Percentiles rank a stretch among this genome's conserved stretches.
Evolutionary conservation across 352 stramenopile genomes (phyloP).

Genomic region (Pythium rishiriense): DNA sequence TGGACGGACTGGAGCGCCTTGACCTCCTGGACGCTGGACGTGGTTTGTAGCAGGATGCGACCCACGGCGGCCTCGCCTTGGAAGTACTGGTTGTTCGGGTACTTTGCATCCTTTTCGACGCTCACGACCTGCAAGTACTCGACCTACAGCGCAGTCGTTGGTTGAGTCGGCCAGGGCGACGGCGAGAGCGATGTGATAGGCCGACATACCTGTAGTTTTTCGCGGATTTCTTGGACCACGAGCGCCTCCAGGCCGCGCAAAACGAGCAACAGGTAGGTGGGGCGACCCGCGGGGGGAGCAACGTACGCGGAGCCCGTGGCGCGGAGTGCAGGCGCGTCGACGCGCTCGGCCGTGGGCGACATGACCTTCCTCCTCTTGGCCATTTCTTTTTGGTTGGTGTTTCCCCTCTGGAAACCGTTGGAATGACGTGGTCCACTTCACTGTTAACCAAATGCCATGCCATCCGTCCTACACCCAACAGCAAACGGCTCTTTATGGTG

Average conservation of each 20-base stretch:
- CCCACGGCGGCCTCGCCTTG: slow-evolving; percentile 74
- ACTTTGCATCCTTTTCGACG: slow-evolving; percentile 51
- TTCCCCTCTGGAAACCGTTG: slow-evolving; percentile 20
- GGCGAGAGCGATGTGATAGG: not conserved
- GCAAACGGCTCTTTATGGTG: not conserved
- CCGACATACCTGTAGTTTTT: slow-evolving; percentile 51
- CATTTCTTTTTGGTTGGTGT: slow-evolving; percentile 14
- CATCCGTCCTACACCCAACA: slow-evolving; percentile 9
- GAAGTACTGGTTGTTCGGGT: slow-evolving; percentile 64
- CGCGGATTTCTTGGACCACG: slow-evolving; percentile 63
- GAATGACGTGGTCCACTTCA: slow-evolving; percentile 16
- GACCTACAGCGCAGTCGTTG: slow-evolving; percentile 32
- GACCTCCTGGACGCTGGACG: slow-evolving; percentile 48
- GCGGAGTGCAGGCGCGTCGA: not conserved
- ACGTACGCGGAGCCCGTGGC: not conserved
- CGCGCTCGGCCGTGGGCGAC: slow-evolving; percentile 14
- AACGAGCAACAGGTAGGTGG: slow-evolving; percentile 76
- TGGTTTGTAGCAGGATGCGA: slow-evolving; percentile 60
- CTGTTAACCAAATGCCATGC: not conserved
- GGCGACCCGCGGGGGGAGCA: slow-evolving; percentile 3
- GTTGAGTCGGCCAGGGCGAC: not conserved
- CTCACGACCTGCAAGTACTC: slow-evolving; percentile 66
- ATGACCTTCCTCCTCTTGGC: slow-evolving; percentile 19
- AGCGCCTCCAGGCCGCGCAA: slow-evolving; percentile 76
- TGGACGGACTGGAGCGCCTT: slow-evolving; percentile 55